Conservation (phyloP, 1,284 basidiomycete species). For the Naganishia cerealis region DNA sequence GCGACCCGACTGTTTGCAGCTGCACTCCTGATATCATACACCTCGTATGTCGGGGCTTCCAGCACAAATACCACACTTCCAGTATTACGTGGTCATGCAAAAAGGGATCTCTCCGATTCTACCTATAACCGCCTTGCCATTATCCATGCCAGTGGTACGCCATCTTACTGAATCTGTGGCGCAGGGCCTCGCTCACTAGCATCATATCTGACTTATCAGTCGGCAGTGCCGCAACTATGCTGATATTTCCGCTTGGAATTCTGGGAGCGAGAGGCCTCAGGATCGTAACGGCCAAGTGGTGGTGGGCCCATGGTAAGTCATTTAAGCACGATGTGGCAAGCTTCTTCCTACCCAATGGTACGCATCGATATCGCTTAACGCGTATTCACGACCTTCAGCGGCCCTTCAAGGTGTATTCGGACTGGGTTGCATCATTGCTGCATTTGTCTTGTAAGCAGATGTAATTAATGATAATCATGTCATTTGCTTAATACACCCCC, state of each 20-base stretch:
- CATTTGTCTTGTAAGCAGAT: slow-evolving; percentile 13
- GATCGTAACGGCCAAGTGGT: slow-evolving; percentile 15
- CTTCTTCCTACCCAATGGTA: neutral
- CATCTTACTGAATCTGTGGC: no score
- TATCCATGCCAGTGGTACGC: slow-evolving; percentile 21
- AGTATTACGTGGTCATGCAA: neutral
- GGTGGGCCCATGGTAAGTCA: slow-evolving; percentile 24
- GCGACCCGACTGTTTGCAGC: neutral
- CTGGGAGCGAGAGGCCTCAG: slow-evolving; percentile 19
- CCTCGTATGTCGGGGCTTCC: neutral
- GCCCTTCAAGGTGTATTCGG: slow-evolving; percentile 24
- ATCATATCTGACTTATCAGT: neutral
- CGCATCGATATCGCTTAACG: neutral
- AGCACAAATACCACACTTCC: neutral
- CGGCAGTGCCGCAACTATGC: slow-evolving; percentile 16
- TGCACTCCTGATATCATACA: neutral
- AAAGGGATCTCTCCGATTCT: slow-evolving; percentile 14
- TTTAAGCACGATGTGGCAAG: neutral
- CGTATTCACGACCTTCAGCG: neutral
- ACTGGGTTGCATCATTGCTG: slow-evolving; percentile 17
- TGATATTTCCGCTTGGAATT: slow-evolving; percentile 16
- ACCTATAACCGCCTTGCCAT: slow-evolving; percentile 17
- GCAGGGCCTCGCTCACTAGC: neutral
- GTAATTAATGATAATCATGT: neutral
- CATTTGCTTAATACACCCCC: neutral